Base-by-base conservation (phyloP, 805 yeast genomes). In the Maudiozyma serrabonitensis region DNA sequence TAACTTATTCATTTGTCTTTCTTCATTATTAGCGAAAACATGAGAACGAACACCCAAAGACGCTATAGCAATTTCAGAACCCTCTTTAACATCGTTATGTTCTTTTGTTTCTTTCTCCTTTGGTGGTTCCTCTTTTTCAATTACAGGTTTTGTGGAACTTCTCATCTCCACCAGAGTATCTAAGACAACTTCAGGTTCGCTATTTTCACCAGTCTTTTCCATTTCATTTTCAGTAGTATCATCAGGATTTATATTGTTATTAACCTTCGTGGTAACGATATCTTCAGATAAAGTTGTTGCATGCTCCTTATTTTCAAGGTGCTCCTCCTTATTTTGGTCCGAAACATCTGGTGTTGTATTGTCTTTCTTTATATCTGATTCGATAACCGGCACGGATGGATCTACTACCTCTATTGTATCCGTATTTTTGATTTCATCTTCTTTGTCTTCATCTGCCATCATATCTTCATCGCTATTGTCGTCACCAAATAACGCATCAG, bases 1-100 rank as follows among this genome's bases (percentile, higher is more conserved):
- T 21, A 82, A 64, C 48, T 76, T 78, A 56, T 80, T 75, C 81
- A 81, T 79, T 60, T 84, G 88, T 52, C 89, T 72, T 60, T 87
- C 96, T 64, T 87, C 95, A 60, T 79, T 81, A 4, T 81, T 79
- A 18, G 91, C 87, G 67, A 87, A 84, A 19, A 85, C 75, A 61
- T 86, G 88, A 25, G 93, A 75, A 52, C 93, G 76, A 1, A 88
- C 82, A 3, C 93, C 95, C 38, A 85, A 69, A 11, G 85, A 70
- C 3, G 95, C 90, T 50, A 90, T 70, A 0, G 93, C 82, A n/a
- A 81, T 69, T 6, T 79, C 70, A 0, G 85, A 79, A 2, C 86
- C 86, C 49, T 82, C 84, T 58, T 77, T 74, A 34, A 46, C 42
- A 25, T 44, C 41, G 35, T 41, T 42, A 15, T 35, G 7, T 44